Evolutionary conservation across 225 moss, liverwort and hornwort species (phyloP).

Genomic region (Antitrichia curtipendula): DNA sequence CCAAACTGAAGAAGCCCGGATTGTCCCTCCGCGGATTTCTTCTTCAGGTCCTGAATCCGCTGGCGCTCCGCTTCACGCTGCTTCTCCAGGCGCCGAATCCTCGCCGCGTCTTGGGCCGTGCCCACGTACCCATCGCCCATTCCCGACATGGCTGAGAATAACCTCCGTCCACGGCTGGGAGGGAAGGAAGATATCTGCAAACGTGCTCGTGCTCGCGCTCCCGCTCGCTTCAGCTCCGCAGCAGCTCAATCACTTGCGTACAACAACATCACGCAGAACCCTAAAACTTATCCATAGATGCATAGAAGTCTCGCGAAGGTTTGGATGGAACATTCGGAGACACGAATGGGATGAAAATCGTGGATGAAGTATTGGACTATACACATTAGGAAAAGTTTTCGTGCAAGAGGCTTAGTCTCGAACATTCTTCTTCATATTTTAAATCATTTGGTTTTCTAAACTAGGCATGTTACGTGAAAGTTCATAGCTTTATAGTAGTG

Average conservation of each 20-base stretch:
- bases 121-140: slow-evolving; percentile 99
- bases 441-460: neutral
- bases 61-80: slow-evolving; percentile 93
- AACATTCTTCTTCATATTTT: neutral
- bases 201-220: neutral
- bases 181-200: neutral
- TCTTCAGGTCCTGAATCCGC: slow-evolving; percentile 90
- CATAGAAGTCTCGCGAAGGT: neutral
- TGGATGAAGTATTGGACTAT: neutral
- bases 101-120: slow-evolving; percentile 88
- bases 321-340: neutral
- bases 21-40: slow-evolving; percentile 89
- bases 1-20: slow-evolving; percentile 89
- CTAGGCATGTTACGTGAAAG: neutral
- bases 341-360: neutral
- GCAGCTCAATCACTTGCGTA: neutral
- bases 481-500: neutral
- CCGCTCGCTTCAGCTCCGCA: neutral
- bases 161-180: neutral
- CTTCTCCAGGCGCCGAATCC: slow-evolving; percentile 92
- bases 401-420: neutral
- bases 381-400: neutral
- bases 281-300: neutral
- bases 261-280: neutral
- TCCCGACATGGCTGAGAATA: slow-evolving; percentile 44